Evolutionary conservation across 2,329 filamentous ascomycete genomes (phyloP).

Genomic region (Colletotrichum cordylinicola): DNA sequence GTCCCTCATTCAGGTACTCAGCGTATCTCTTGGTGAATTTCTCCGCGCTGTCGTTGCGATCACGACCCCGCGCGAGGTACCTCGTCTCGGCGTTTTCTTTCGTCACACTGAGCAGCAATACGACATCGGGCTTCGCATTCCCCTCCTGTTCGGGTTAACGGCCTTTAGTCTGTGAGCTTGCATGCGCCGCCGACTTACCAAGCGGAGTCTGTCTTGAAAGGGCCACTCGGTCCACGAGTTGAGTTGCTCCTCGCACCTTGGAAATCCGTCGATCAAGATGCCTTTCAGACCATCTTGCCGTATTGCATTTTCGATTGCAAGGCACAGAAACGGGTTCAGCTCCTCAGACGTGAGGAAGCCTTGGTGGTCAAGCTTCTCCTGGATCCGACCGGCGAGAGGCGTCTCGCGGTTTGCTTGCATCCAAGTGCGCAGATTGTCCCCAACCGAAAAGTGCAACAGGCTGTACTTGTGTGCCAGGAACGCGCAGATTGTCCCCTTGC

Average conservation of each 20-base stretch:
- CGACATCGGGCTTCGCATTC: neutral
- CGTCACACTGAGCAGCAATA: neutral
- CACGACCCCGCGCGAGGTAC: neutral
- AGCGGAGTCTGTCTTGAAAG: neutral
- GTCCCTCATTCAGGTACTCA: neutral
- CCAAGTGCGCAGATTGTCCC: neutral
- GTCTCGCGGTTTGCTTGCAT: neutral
- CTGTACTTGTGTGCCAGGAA: neutral
- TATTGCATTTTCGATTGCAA: neutral
- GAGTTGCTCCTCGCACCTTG: neutral
- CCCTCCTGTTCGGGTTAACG: neutral
- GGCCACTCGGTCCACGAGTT: neutral
- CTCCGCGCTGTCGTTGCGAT: neutral
- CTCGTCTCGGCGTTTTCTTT: neutral
- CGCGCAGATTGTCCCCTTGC: conserved; percentile 2
- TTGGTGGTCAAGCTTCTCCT: neutral
- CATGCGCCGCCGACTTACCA: neutral
- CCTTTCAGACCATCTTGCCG: neutral
- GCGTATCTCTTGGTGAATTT: neutral
- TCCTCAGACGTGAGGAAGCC: neutral
- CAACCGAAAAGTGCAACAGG: neutral
- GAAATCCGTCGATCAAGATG: neutral
- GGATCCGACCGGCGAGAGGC: neutral
- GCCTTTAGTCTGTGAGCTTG: neutral
- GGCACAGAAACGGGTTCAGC: neutral